phyloP scores from a whole-genome alignment of 805 yeast genomes.

The Candida oleophila region DNA sequence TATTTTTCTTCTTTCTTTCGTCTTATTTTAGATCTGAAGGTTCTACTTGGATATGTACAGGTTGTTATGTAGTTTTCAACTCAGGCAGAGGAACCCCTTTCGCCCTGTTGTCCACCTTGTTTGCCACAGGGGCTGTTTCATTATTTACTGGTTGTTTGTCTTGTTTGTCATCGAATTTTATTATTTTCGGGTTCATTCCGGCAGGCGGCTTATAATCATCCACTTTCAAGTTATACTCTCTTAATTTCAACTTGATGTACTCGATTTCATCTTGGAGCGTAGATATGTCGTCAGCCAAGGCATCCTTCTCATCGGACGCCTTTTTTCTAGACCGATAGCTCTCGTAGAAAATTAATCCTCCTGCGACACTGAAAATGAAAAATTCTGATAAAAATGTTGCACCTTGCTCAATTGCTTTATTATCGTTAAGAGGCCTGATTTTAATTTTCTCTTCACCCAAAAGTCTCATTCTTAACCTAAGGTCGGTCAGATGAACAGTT shows the following conservation, averaged over 20 bases:
- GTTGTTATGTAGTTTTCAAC: background rate
- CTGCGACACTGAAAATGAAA: slow-evolving; percentile 79
- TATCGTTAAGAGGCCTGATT: slow-evolving; percentile 77
- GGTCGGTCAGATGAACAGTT: slow-evolving; percentile 63
- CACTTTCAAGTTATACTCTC: slow-evolving; percentile 36
- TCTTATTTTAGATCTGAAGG: too few relatives aligned
- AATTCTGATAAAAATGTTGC: slow-evolving; percentile 76
- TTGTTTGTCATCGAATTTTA: slow-evolving; percentile 31
- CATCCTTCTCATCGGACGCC: slow-evolving; percentile 59
- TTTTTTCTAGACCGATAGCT: slow-evolving; percentile 65
- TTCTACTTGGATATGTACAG: background rate
- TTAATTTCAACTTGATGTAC: slow-evolving; percentile 49
- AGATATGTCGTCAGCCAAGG: slow-evolving; percentile 69
- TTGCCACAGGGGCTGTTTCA: background rate
- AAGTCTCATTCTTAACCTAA: slow-evolving; percentile 57
- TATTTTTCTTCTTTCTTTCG: background rate
- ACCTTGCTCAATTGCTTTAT: slow-evolving; percentile 78
- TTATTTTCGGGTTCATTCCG: slow-evolving; percentile 44
- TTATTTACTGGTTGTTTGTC: background rate
- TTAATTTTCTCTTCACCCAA: slow-evolving; percentile 52
- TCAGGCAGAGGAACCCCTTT: background rate
- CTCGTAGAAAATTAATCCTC: slow-evolving; percentile 70
- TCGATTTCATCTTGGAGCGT: slow-evolving; percentile 71
- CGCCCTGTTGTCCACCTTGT: background rate
- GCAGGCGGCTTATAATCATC: slow-evolving; percentile 53